phyloP scores from a whole-genome alignment of 176 grass and related monocot species.

The Aegilops tauschii region DNA sequence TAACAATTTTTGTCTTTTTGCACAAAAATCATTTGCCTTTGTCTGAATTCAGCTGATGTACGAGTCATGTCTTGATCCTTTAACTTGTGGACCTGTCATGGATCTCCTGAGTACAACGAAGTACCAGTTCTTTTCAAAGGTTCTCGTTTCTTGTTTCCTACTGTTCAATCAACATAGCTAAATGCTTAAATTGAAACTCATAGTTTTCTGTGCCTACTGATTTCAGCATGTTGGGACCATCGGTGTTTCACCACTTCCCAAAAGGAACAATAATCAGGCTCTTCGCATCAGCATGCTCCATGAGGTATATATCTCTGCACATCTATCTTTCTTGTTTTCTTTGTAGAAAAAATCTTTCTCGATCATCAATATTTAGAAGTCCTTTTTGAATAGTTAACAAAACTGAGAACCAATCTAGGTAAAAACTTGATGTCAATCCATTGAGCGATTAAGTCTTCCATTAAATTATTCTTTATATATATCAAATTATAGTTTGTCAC shows the following conservation, averaged over 20 bases:
- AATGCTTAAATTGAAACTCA: slow-evolving; percentile 4
- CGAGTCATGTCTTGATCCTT: slow-evolving; percentile 69
- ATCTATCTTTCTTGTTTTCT: neutral
- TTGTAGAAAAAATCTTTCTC: neutral
- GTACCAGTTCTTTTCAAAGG: slow-evolving; percentile 96
- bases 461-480: slow-evolving; percentile 16
- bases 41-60: slow-evolving; percentile 72
- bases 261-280: slow-evolving; percentile 70
- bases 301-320: slow-evolving; percentile 57
- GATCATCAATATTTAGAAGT: neutral
- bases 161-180: slow-evolving; percentile 18
- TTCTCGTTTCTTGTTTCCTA: slow-evolving; percentile 39
- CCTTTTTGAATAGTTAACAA: neutral
- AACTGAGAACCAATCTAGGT: neutral
- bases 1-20: neutral
- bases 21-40: slow-evolving; percentile 18
- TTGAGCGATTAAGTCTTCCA: neutral
- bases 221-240: slow-evolving; percentile 81
- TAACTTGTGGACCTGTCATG: slow-evolving; percentile 73
- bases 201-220: slow-evolving; percentile 22
- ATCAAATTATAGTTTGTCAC: neutral
- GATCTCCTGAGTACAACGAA: slow-evolving; percentile 91
- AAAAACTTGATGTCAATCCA: slow-evolving; percentile 6
- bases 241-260: slow-evolving; percentile 72
- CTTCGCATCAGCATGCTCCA: slow-evolving; percentile 93